phyloP scores from a whole-genome alignment of 1,284 basidiomycete species.

The Cutaneotrichosporon sp. region DNA sequence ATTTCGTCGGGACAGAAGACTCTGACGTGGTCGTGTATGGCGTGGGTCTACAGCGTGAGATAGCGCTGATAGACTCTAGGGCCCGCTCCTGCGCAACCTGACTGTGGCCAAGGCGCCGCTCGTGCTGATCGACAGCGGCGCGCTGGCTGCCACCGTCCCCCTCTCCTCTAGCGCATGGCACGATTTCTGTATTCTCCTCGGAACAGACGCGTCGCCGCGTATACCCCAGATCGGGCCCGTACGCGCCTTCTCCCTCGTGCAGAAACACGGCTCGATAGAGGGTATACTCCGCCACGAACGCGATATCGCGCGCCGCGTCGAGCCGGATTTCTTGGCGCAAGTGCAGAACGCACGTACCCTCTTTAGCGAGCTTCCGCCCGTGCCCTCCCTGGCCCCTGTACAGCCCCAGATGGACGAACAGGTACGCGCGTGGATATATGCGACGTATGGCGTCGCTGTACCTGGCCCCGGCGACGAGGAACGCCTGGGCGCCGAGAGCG shows the following conservation, averaged over 20 bases:
- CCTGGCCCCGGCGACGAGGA: no score
- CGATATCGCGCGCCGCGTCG: constrained; percentile 15
- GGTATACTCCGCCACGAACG: constrained; percentile 53
- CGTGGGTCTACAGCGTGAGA: constrained; percentile 19
- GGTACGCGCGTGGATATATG: background rate
- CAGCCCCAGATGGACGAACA: background rate
- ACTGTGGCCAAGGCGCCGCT: constrained; percentile 59
- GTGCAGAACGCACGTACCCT: constrained; percentile 38
- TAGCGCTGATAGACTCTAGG: constrained; percentile 47
- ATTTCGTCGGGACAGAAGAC: constrained; percentile 83
- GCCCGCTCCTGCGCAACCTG: constrained; percentile 69
- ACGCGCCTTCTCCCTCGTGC: constrained; percentile 66
- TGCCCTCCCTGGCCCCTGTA: constrained; percentile 6
- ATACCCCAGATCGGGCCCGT: constrained; percentile 71
- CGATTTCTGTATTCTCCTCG: constrained; percentile 77
- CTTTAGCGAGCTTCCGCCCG: constrained; percentile 40
- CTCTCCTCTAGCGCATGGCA: constrained; percentile 59
- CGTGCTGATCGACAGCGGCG: constrained; percentile 57
- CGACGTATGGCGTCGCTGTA: background rate
- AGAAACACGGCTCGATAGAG: constrained; percentile 66
- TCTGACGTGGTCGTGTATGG: constrained; percentile 52
- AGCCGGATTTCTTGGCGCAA: constrained; percentile 32
- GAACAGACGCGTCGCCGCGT: constrained; percentile 80
- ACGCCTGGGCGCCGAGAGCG: no score
- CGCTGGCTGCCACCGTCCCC: constrained; percentile 57